Evolutionary conservation across 352 stramenopile species (phyloP).

Genomic region (Phytophthora parvispora): DNA sequence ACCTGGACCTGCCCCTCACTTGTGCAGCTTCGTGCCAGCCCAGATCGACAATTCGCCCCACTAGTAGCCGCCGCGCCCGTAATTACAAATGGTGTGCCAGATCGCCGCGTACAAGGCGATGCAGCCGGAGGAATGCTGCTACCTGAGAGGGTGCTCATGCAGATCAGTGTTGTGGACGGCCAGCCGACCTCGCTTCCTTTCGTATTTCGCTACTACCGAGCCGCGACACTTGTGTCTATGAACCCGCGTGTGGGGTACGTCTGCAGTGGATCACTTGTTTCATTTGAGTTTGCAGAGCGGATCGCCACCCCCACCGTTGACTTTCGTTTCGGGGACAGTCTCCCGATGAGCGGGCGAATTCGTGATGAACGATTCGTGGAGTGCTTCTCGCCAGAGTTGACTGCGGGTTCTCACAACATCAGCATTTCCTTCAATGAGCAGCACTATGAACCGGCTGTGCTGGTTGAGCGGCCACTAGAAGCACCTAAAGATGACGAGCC

Average conservation of each 20-base stretch:
- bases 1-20: conserved; percentile 65
- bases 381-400: conserved; percentile 68
- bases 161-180: conserved; percentile 67
- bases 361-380: conserved; percentile 62
- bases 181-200: conserved; percentile 63
- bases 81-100: conserved; percentile 10
- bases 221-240: conserved; percentile 58
- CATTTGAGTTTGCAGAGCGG: conserved; percentile 67
- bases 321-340: conserved; percentile 63
- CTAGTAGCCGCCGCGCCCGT: conserved; percentile 12
- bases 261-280: conserved; percentile 68
- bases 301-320: conserved; percentile 72
- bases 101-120: conserved; percentile 7
- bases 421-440: conserved; percentile 79
- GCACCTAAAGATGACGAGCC: conserved; percentile 2
- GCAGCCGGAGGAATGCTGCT: conserved; percentile 52
- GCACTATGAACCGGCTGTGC: conserved; percentile 54
- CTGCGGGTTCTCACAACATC: conserved; percentile 50
- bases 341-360: conserved; percentile 42
- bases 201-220: conserved; percentile 67
- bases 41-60: conserved; percentile 25
- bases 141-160: conserved; percentile 46
- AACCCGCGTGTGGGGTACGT: conserved; percentile 67
- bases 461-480: not conserved
- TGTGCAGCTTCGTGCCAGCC: conserved; percentile 12